Evolutionary conservation across 306 rosid species (phyloP), one percentile per base, ranked within the genome.

Genomic region (Acacia confusa): DNA sequence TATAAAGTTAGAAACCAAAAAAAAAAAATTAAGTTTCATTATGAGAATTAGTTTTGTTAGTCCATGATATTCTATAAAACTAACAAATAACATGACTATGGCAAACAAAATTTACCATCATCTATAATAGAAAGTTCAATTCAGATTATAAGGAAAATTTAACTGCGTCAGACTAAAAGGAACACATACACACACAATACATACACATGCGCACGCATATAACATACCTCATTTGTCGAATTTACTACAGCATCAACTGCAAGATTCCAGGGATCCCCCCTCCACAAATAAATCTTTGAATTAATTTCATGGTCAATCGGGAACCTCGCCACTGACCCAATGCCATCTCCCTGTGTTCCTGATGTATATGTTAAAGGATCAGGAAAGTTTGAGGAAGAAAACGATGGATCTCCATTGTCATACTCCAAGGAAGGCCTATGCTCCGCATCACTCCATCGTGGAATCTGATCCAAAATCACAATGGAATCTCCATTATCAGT

Each of bases 221-320:
- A 36, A 74, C 93, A 83, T 36, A 92, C 99, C 94, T 96, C 99
- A 82, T 93, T 96, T 61, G 98, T 93, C 4, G 99, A 92, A 88
- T 96, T 96, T 72, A 96, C 98, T 64, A 96, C 97, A 53, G 98
- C 98, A 88, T 96, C 99, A 80, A 93, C 99, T 86, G 94, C 99
- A 44, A 96, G 94, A 86, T 92, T 96, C 99, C 99, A 96, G 4
- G 99, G 97, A 78, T 89, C 80, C 75, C 99, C 99, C 83, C 97
- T 91, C 99, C 99, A 96, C 70, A 96, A 85, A 84, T 93, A 96
- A 84, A 93, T 89, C 95, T 84, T 94, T 0, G 88, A 89, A 82
- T 93, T 93, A 81, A 91, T 84, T 61, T 96, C 99, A 66, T 89
- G 93, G 67, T 92, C 92, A 72, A 96, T 92, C 0, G 97, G 99